These are phyloP conservation scores for Selaginella tamariscina DNA, from an alignment of 75 land plant species.

Conservation along the genomic window DNA sequence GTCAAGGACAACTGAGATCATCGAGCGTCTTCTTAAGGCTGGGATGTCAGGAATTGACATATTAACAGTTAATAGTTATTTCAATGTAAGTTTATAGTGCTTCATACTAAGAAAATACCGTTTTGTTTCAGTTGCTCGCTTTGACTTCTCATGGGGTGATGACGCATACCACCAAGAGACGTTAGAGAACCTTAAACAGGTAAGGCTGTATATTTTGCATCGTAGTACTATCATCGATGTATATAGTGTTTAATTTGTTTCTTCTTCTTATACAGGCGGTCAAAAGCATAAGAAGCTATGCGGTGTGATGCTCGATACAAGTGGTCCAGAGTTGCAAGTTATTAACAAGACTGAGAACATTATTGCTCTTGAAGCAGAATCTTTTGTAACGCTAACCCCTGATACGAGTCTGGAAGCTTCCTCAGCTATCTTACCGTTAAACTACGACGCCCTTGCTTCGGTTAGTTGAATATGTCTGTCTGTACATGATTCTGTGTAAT, in stretches of 20 bases:
- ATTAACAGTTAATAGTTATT: no score
- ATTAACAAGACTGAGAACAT: constrained; percentile 42
- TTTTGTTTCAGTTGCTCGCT: constrained; percentile 84
- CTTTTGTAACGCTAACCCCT: constrained; percentile 56
- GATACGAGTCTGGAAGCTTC: constrained; percentile 45
- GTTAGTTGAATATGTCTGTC: constrained; percentile 25
- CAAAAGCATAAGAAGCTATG: no score
- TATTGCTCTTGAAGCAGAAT: constrained; percentile 54
- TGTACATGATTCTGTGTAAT: neutral
- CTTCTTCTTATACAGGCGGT: constrained; percentile 23
- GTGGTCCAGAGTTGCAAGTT: constrained; percentile 77
- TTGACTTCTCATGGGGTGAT: constrained; percentile 81
- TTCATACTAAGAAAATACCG: no score
- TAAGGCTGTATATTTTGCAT: constrained; percentile 20
- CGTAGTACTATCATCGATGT: neutral
- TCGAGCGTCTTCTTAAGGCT: constrained; percentile 44
- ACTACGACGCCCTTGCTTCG: constrained; percentile 45
- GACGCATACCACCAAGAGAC: constrained; percentile 73
- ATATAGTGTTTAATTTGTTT: constrained; percentile 15
- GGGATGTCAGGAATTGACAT: constrained; percentile 38
- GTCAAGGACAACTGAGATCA: constrained; percentile 43
- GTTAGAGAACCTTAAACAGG: constrained; percentile 62
- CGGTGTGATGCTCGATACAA: constrained; percentile 93
- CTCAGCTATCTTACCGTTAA: constrained; percentile 57
- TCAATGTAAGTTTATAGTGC: no score